phyloP scores from a whole-genome alignment of 768 basidiomycete species.

The Hericium alpestre region DNA sequence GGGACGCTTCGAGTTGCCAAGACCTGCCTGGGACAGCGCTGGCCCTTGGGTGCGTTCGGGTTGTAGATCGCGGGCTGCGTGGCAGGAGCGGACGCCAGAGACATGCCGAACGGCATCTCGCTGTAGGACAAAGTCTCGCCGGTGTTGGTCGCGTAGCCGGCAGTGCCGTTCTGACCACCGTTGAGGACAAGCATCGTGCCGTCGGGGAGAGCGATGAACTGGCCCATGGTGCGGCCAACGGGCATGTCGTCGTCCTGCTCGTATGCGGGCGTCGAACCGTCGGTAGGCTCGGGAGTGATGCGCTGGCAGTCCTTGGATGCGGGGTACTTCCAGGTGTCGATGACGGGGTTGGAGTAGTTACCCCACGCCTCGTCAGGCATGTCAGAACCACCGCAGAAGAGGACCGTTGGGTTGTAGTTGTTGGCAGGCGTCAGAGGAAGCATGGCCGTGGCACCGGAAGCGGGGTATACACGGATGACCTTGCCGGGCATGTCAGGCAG shows the following conservation, averaged over 20 bases:
- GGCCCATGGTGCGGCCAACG: constrained; percentile 79
- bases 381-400: constrained; percentile 87
- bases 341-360: constrained; percentile 61
- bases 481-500: constrained; percentile 65
- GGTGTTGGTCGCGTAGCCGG: constrained; percentile 61
- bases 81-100: constrained; percentile 72
- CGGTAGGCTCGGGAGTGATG: constrained; percentile 76
- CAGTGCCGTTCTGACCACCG: constrained; percentile 78
- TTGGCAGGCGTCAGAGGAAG: constrained; percentile 84
- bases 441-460: constrained; percentile 81
- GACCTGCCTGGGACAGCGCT: constrained; percentile 59
- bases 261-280: constrained; percentile 51
- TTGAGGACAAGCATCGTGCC: constrained; percentile 74
- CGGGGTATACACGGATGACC: constrained; percentile 80
- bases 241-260: constrained; percentile 67
- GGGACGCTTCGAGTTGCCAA: constrained; percentile 53
- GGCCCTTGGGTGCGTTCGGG: constrained; percentile 58
- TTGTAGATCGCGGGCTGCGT: constrained; percentile 78
- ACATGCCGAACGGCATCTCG: constrained; percentile 61
- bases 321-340: constrained; percentile 64
- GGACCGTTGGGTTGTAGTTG: constrained; percentile 72
- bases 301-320: constrained; percentile 68
- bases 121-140: constrained; percentile 20
- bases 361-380: constrained; percentile 68
- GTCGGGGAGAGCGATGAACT: constrained; percentile 77